Percentiles rank a stretch among this genome's conserved stretches.
Conservation (phyloP, 2,329 filamentous ascomycete species). For the Aspergillus hortae region DNA sequence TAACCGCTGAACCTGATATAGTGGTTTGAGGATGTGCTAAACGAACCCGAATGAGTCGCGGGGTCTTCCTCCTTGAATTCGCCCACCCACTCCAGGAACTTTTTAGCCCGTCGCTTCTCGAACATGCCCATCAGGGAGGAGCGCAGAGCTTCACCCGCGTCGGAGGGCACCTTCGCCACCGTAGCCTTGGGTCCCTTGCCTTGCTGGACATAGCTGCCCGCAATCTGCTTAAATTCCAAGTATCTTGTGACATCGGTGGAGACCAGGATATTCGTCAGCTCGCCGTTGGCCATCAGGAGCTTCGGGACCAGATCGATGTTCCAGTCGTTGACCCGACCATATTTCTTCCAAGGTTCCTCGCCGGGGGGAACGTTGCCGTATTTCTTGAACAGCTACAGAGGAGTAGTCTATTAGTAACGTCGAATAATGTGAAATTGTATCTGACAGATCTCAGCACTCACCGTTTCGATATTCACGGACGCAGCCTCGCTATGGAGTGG, state of each 20-base stretch:
- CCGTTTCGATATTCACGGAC: constrained; percentile 92
- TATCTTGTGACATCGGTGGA: constrained; percentile 89
- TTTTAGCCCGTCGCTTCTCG: constrained; percentile 95
- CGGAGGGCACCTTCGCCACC: constrained; percentile 93
- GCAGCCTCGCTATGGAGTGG: constrained; percentile 70
- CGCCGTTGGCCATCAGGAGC: constrained; percentile 96
- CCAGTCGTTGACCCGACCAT: constrained; percentile 95
- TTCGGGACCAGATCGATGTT: constrained; percentile 99
- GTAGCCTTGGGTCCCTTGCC: constrained; percentile 77
- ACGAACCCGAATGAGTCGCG: constrained; percentile 80
- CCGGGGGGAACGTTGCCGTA: constrained; percentile 77
- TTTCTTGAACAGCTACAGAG: constrained; percentile 85
- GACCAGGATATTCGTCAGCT: constrained; percentile 97
- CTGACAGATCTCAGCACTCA: constrained; percentile 40
- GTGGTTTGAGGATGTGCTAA: neutral
- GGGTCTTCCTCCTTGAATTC: constrained; percentile 79
- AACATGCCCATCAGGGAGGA: constrained; percentile 96
- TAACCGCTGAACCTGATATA: constrained; percentile 13
- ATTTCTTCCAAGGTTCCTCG: constrained; percentile 96
- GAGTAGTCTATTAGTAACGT: constrained; percentile 23
- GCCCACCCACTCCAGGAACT: constrained; percentile 93
- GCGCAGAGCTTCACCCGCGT: constrained; percentile 82
- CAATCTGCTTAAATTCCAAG: constrained; percentile 91
- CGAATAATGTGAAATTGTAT: constrained; percentile 16
- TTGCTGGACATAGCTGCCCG: constrained; percentile 95